A percentile compares a stretch with the other conserved stretches of the same genome.
Conservation (phyloP, 345 rosid species). For the Citrus unshiu region DNA sequence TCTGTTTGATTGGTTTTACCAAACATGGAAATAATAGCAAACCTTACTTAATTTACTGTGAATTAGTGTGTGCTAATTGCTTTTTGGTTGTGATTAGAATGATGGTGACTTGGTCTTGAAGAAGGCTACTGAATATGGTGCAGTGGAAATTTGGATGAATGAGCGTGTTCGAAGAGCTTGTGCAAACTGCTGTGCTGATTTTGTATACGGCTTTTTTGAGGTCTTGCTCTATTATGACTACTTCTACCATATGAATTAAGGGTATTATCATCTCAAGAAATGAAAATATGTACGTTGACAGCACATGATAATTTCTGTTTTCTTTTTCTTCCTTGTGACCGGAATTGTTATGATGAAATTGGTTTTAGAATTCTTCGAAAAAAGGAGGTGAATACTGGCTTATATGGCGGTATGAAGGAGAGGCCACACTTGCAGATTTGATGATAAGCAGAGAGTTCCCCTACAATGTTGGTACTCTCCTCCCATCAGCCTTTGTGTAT, state of each 20-base stretch:
- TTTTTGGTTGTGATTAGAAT: constrained; percentile 34
- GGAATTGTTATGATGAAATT: constrained; percentile 16
- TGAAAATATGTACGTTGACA: constrained; percentile 5
- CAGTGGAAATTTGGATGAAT: constrained; percentile 98
- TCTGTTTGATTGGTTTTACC: not conserved
- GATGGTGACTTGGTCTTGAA: constrained; percentile 85
- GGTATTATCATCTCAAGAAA: constrained; percentile 20
- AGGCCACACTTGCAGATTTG: constrained; percentile 77
- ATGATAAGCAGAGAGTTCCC: constrained; percentile 88
- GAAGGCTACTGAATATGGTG: constrained; percentile 96
- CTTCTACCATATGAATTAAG: constrained; percentile 31
- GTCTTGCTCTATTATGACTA: constrained; percentile 40
- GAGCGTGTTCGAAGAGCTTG: constrained; percentile 97
- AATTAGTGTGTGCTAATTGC: not conserved
- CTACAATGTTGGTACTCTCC: constrained; percentile 64
- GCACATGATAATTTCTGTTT: not conserved
- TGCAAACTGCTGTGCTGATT: constrained; percentile 91
- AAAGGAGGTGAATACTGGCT: constrained; percentile 88
- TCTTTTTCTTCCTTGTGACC: constrained; percentile 11
- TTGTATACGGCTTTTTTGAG: constrained; percentile 87
- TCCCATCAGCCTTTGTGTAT: constrained; percentile 14
- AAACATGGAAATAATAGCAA: not conserved
- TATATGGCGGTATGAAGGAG: constrained; percentile 84
- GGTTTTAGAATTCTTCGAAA: constrained; percentile 67
- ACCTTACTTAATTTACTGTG: not conserved